Conservation (phyloP, 805 yeast species). For the Nakazawaea ambrosiae region DNA sequence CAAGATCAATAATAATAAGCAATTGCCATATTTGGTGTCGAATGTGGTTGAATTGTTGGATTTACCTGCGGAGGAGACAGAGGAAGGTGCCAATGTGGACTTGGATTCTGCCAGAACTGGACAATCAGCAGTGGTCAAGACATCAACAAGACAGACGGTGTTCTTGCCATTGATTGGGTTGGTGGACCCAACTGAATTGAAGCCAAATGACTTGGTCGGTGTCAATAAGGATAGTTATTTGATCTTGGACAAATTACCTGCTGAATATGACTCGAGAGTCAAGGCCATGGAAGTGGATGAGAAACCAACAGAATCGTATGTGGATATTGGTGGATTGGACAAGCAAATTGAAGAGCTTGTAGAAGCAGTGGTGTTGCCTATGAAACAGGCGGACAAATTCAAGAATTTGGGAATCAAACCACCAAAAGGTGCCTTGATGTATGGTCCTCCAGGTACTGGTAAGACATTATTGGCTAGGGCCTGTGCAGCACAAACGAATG, state of each 20-base stretch:
- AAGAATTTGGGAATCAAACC: conserved; percentile 92
- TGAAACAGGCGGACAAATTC: conserved; percentile 97
- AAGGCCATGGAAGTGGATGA: conserved; percentile 99
- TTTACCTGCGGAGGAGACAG: conserved; percentile 71
- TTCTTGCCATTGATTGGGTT: conserved; percentile 93
- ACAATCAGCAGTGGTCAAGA: conserved; percentile 96
- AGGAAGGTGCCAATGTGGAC: conserved; percentile 94
- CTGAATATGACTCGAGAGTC: conserved; percentile 95
- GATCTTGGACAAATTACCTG: conserved; percentile 88
- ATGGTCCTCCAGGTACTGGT: conserved; percentile 99
- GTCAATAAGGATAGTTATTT: conserved; percentile 95
- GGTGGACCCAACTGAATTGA: conserved; percentile 84
- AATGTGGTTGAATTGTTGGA: conserved; percentile 93
- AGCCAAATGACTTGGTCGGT: conserved; percentile 97
- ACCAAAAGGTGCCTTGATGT: conserved; percentile 97
- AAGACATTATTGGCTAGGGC: conserved; percentile 96
- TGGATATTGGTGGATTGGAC: conserved; percentile 97
- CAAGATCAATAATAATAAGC: conserved; percentile 91
- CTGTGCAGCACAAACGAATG: conserved; percentile 98
- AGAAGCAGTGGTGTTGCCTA: conserved; percentile 96
- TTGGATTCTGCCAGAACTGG: conserved; percentile 87
- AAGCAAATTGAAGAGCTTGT: conserved; percentile 97
- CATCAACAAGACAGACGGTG: conserved; percentile 96
- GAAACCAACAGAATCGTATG: conserved; percentile 94
- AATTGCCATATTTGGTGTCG: conserved; percentile 92